A percentile compares a stretch with the other conserved stretches of the same genome.
These are phyloP conservation scores for Cyamopsis tetragonoloba DNA, from an alignment of 306 rosid species.

Conservation along the genomic window DNA sequence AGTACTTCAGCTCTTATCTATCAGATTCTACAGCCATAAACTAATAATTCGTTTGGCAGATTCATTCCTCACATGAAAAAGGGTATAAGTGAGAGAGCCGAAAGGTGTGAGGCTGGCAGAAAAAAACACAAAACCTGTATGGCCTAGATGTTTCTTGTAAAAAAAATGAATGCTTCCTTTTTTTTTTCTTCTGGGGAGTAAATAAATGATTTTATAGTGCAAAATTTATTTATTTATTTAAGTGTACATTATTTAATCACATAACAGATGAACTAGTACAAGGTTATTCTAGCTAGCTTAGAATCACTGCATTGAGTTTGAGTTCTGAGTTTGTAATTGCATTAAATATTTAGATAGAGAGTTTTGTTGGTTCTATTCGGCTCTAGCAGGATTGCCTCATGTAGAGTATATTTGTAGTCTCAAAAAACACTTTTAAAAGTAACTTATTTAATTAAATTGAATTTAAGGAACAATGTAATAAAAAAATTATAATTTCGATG, in stretches of 20 bases:
- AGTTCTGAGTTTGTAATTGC: no score
- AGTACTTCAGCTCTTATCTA: not conserved
- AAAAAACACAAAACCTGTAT: slow-evolving; percentile 17
- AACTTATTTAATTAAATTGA: not conserved
- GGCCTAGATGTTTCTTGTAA: slow-evolving; percentile 11
- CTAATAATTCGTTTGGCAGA: not conserved
- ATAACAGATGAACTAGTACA: no score
- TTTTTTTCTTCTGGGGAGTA: not conserved
- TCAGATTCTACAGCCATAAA: not conserved
- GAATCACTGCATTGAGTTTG: no score
- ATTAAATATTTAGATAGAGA: no score
- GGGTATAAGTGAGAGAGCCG: slow-evolving; percentile 21
- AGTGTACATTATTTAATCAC: not conserved
- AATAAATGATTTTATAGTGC: not conserved
- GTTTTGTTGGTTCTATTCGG: no score
- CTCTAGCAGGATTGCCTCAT: no score
- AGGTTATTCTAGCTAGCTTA: no score
- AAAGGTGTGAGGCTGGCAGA: slow-evolving; percentile 30
- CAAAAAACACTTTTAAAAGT: not conserved
- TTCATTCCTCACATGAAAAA: not conserved
- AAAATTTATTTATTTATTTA: not conserved
- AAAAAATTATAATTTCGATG: not conserved
- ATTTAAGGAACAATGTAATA: not conserved
- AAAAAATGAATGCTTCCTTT: slow-evolving; percentile 13
- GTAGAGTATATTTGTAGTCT: no score